Conservation (phyloP, 148 eudicot species). For the Rhododendron mucronatum region DNA sequence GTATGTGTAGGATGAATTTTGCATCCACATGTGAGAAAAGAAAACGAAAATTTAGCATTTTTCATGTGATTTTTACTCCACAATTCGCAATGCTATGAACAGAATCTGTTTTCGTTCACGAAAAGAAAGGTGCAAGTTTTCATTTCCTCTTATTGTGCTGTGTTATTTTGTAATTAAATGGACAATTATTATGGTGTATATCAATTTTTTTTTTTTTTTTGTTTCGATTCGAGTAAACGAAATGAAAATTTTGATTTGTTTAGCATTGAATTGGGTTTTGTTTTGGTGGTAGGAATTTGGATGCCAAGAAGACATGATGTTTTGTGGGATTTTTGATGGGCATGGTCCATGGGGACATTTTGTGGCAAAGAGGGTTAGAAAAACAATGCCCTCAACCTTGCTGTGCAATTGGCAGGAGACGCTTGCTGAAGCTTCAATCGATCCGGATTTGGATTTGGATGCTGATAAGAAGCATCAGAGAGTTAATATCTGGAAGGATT, state of each 20-base stretch:
- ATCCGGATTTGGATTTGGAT: slow-evolving; percentile 49
- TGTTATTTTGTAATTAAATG: not conserved
- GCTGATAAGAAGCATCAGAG: slow-evolving; percentile 48
- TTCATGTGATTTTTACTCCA: not conserved
- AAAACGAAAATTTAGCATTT: not conserved
- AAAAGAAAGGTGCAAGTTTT: not conserved
- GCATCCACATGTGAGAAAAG: not conserved
- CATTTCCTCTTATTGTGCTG: not conserved
- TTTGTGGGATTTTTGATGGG: slow-evolving; percentile 93
- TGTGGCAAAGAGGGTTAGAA: slow-evolving; percentile 79
- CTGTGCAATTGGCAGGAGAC: slow-evolving; percentile 77
- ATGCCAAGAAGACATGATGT: slow-evolving; percentile 85
- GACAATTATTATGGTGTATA: not conserved
- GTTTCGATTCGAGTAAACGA: not conserved
- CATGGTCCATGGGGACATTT: slow-evolving; percentile 98
- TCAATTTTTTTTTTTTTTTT: not conserved
- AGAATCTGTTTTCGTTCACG: not conserved
- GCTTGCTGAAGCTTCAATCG: slow-evolving; percentile 48
- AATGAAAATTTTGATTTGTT: not conserved
- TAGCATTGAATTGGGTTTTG: not conserved
- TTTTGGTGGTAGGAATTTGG: slow-evolving; percentile 66
- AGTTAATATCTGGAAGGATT: slow-evolving; percentile 69
- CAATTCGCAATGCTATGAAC: not conserved
- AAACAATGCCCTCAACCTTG: slow-evolving; percentile 68
- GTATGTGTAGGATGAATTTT: not conserved